Percentiles rank a stretch among this genome's conserved stretches.
Evolutionary conservation across 495 filamentous ascomycete genomes (phyloP).

Genomic region (Filosporella fistucella): DNA sequence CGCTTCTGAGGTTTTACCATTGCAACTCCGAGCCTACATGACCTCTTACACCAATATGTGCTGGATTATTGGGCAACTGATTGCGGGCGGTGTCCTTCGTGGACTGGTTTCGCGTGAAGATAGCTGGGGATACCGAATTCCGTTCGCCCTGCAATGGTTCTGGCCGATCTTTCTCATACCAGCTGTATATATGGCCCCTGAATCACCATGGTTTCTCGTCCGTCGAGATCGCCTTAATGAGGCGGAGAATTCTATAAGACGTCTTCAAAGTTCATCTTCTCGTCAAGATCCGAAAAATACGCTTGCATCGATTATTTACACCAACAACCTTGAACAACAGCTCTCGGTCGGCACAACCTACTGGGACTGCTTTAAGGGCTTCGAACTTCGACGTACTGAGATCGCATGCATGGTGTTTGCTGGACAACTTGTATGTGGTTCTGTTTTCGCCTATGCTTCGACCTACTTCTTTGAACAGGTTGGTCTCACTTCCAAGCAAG

Average conservation of each 20-base stretch:
- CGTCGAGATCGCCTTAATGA: slow-evolving; percentile 47
- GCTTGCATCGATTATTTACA: slow-evolving; percentile 58
- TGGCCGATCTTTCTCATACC: slow-evolving; percentile 38
- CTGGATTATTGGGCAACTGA: slow-evolving; percentile 65
- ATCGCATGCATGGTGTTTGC: slow-evolving; percentile 62
- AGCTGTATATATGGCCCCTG: not conserved
- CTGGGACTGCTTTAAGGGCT: slow-evolving; percentile 48
- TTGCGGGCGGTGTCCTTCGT: slow-evolving; percentile 58
- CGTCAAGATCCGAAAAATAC: slow-evolving; percentile 30
- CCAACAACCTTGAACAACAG: slow-evolving; percentile 53
- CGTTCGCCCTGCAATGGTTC: not conserved
- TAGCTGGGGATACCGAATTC: slow-evolving; percentile 41
- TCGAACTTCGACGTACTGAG: slow-evolving; percentile 51
- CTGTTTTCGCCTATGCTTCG: slow-evolving; percentile 49
- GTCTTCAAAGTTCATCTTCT: slow-evolving; percentile 41
- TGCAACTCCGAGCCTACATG: slow-evolving; percentile 56
- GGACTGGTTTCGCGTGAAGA: slow-evolving; percentile 44
- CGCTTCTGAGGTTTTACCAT: slow-evolving; percentile 63
- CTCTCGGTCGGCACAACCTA: slow-evolving; percentile 52
- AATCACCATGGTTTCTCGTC: slow-evolving; percentile 43
- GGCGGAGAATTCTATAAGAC: slow-evolving; percentile 38
- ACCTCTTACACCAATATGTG: slow-evolving; percentile 70
- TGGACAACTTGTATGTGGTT: slow-evolving; percentile 67
- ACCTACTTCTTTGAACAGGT: slow-evolving; percentile 55
- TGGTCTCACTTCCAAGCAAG: slow-evolving; percentile 24